Evolutionary conservation across 2,329 filamentous ascomycete species (phyloP).

Genomic region (Aspergillus carbonarius): DNA sequence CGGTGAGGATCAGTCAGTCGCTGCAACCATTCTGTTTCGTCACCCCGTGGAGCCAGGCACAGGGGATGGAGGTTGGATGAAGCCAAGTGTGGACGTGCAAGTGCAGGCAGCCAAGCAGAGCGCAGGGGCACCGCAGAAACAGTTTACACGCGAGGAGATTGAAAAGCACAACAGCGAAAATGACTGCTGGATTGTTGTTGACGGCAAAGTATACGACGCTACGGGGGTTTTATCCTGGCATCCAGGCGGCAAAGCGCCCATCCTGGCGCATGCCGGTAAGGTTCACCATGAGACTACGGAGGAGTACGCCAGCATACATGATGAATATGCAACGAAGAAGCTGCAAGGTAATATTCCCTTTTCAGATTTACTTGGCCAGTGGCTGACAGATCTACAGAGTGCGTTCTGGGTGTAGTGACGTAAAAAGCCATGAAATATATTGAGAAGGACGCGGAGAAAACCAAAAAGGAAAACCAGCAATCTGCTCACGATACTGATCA

Average conservation of each 20-base stretch:
- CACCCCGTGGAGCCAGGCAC: slow-evolving; percentile 50
- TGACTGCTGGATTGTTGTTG: slow-evolving; percentile 56
- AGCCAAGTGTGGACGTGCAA: slow-evolving; percentile 47
- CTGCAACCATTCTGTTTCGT: slow-evolving; percentile 41
- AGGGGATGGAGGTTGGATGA: slow-evolving; percentile 53
- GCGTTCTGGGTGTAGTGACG: slow-evolving; percentile 50
- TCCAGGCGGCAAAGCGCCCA: slow-evolving; percentile 50
- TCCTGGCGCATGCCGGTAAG: slow-evolving; percentile 52
- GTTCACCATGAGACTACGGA: slow-evolving; percentile 52
- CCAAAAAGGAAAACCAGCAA: slow-evolving; percentile 39
- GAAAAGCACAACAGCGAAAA: slow-evolving; percentile 51
- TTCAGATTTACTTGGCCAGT: neutral
- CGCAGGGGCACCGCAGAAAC: slow-evolving; percentile 47
- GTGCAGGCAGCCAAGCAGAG: slow-evolving; percentile 48
- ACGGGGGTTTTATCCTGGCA: slow-evolving; percentile 52
- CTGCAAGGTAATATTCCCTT: slow-evolving; percentile 43
- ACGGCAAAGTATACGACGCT: slow-evolving; percentile 53
- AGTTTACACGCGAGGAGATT: slow-evolving; percentile 55
- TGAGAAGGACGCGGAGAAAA: slow-evolving; percentile 44
- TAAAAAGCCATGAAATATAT: slow-evolving; percentile 51
- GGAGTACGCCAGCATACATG: slow-evolving; percentile 53
- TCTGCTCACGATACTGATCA: slow-evolving; percentile 35
- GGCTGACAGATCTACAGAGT: slow-evolving; percentile 42
- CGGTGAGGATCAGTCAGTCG: slow-evolving; percentile 24
- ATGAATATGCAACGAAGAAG: slow-evolving; percentile 53